phyloP scores from a whole-genome alignment of 768 basidiomycete species.

The Porphyrellus cyaneotinctus region DNA sequence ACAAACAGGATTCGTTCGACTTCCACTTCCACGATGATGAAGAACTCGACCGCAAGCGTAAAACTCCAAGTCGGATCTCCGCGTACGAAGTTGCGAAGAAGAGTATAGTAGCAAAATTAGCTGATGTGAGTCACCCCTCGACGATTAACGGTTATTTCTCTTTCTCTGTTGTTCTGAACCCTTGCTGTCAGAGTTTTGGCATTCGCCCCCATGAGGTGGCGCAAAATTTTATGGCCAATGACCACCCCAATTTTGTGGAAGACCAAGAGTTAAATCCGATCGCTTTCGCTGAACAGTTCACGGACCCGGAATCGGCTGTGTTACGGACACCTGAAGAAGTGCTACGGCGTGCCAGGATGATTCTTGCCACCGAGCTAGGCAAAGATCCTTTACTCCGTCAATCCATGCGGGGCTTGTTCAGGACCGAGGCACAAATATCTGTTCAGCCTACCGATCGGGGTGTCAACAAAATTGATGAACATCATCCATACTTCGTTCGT shows the following conservation, averaged over 20 bases:
- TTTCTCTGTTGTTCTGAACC: not conserved
- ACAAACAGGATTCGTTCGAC: constrained; percentile 57
- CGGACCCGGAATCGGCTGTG: constrained; percentile 59
- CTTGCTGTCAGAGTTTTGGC: constrained; percentile 67
- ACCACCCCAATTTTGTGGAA: constrained; percentile 64
- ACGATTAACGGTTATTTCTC: not conserved
- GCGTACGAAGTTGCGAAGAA: constrained; percentile 83
- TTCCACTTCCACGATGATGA: constrained; percentile 73
- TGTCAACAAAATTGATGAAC: constrained; percentile 67
- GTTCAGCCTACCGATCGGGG: constrained; percentile 89
- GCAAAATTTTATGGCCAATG: constrained; percentile 66
- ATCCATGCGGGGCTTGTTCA: constrained; percentile 72
- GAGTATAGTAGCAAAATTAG: constrained; percentile 70
- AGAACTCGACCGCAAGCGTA: constrained; percentile 56
- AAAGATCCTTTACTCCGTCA: constrained; percentile 88
- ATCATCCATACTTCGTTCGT: constrained; percentile 68
- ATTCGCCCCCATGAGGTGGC: constrained; percentile 79
- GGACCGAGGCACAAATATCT: constrained; percentile 67
- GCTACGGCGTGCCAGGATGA: constrained; percentile 70
- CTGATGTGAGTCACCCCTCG: constrained; percentile 53
- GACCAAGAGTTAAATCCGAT: constrained; percentile 80
- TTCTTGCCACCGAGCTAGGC: constrained; percentile 85
- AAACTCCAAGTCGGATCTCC: constrained; percentile 80
- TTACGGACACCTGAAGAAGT: constrained; percentile 62
- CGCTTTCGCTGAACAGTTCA: constrained; percentile 83